These are phyloP conservation scores for Trichothecium sympodiale DNA, from an alignment of 2,329 filamentous ascomycete genomes.

Conservation along the genomic window DNA sequence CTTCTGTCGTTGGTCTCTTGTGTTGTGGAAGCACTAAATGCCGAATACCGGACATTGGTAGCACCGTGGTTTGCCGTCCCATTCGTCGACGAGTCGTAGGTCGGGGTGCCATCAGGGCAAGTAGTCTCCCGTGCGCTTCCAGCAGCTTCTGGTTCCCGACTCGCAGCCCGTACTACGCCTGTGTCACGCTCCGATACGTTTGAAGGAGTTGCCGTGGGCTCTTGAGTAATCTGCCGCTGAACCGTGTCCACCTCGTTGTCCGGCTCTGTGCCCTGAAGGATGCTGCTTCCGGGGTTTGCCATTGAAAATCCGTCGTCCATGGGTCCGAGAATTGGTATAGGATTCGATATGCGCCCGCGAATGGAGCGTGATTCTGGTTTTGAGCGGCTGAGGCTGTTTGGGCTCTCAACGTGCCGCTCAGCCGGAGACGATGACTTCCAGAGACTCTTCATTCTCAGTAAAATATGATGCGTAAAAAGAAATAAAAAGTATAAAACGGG, in stretches of 20 bases:
- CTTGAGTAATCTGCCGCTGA: too few species aligned
- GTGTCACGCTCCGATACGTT: neutral
- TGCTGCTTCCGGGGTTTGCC: conserved; percentile 26
- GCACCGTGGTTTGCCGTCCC: conserved; percentile 15
- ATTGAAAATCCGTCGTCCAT: conserved; percentile 45
- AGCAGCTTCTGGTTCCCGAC: neutral
- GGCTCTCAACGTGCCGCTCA: conserved; percentile 5
- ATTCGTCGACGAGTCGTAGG: too few species aligned
- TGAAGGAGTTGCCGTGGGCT: neutral
- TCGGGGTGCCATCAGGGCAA: neutral
- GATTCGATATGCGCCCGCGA: conserved; percentile 49
- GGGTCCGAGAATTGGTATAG: conserved; percentile 41
- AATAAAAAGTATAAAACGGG: neutral
- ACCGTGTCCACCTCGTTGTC: neutral
- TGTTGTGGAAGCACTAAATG: conserved; percentile 24
- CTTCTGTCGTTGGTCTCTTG: conserved; percentile 10
- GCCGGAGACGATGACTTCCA: conserved; percentile 33
- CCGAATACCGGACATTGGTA: conserved; percentile 32
- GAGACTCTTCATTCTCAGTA: conserved; percentile 14
- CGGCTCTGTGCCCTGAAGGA: conserved; percentile 6
- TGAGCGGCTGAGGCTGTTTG: conserved; percentile 12
- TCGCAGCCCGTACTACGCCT: neutral
- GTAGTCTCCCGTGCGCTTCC: neutral
- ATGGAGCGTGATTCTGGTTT: conserved; percentile 26
- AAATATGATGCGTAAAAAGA: neutral